Evolutionary conservation across 2,329 filamentous ascomycete species (phyloP), one percentile per base, ranked within the genome.

Genomic region (Pseudogymnoascus sp.): DNA sequence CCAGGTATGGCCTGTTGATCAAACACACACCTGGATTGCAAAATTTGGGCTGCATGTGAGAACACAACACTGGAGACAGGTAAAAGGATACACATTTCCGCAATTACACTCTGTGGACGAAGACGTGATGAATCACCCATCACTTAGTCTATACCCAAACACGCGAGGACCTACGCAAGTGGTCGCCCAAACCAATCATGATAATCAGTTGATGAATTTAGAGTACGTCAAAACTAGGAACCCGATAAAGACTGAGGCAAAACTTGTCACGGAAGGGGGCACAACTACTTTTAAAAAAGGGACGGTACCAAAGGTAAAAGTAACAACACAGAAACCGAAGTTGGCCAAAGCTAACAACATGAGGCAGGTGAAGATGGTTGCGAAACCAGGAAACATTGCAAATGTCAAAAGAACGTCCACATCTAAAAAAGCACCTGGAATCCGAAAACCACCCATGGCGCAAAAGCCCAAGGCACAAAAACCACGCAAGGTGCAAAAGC

Each of bases 1-100:
- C 63, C 67, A 71, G 63, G 61, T 67, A 26, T 72, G 70, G 69
- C 71, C 70, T 3, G 44, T 64, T 10, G 67, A 72, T 63, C 37
- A 67, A 62, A 65, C 61, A 6, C 37, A 47, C 21, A 62, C 61
- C 35, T 72, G 69, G 67, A 38, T 64, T 64, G 62, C 50, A 56
- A 56, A 44, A 16, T 68, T 67, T 63, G 66, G 64, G 42, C 62
- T 60, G 44, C 29, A 13, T 38, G 14, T n/a, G 35, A 38, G 35
- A n/a, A 38, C 13, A n/a, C 35, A 14, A 38, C 35, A 38, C 35
- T 38, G 35, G 35, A 38, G 35, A 38, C 35, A 38, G 13, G 13
- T 38, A n/a, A 38, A 38, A 38, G 35, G 35, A 5, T 38, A n/a
- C 35, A 38, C 35, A 38, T 38, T 38, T 38, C 35, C 35, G 35